phyloP scores from a whole-genome alignment of 257 asterid genomes.

The Nicotiana otophora region DNA sequence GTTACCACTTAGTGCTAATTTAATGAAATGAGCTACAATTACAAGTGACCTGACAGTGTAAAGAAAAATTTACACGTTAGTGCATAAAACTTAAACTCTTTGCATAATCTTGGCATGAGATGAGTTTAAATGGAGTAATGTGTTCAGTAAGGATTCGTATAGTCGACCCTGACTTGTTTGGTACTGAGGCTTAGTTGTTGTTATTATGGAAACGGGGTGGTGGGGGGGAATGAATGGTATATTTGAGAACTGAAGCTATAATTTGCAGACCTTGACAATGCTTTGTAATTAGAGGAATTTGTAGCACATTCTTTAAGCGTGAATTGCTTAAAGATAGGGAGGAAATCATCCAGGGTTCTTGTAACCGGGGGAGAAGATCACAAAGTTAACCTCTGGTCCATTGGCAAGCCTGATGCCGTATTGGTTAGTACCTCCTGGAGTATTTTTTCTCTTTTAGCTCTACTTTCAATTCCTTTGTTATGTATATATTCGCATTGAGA shows the following conservation, averaged over 20 bases:
- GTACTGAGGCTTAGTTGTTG: too few species aligned
- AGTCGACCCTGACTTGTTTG: too few species aligned
- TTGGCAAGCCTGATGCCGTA: constrained; percentile 96
- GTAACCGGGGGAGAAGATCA: constrained; percentile 99
- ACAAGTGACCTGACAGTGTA: too few species aligned
- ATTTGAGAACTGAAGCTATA: not conserved
- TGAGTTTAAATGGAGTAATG: too few species aligned
- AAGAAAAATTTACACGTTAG: too few species aligned
- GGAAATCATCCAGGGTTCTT: constrained; percentile 90
- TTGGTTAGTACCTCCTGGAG: constrained; percentile 46
- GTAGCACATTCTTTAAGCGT: constrained; percentile 96
- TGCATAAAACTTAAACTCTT: too few species aligned
- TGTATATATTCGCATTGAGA: not conserved
- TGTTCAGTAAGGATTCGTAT: too few species aligned
- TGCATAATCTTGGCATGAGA: too few species aligned
- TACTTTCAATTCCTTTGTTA: not conserved
- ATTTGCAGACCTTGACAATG: constrained; percentile 52
- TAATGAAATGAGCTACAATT: too few species aligned
- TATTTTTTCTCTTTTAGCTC: constrained; percentile 9
- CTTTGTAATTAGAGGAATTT: constrained; percentile 69
- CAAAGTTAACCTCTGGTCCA: constrained; percentile 97
- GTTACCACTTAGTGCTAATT: too few species aligned
- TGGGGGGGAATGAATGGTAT: not conserved
- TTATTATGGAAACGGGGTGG: too few species aligned
- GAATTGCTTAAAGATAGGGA: constrained; percentile 93